Evolutionary conservation across 192 early-diverging fungal genomes (phyloP), one percentile per base, ranked within the genome.

Genomic region (Helicostylum pulchrum): DNA sequence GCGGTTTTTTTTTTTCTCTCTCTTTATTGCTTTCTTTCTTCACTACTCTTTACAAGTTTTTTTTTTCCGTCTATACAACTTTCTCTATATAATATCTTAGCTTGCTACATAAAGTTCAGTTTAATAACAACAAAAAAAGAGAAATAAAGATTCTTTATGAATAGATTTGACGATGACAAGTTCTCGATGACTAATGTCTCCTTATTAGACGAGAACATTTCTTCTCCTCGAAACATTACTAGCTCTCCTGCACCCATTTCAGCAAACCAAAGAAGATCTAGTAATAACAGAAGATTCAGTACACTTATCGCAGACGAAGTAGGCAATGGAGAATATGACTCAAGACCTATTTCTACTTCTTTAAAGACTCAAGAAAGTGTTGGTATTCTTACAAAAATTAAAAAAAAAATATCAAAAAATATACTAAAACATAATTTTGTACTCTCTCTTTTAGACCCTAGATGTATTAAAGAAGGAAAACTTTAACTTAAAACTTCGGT

Each of bases 381-480:
- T 65, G 9, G 36, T 26, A 26, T 26, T 26, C 26, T 26, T 26
- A 26, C n/a, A n/a, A n/a, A n/a, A n/a, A n/a, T n/a, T n/a, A n/a
- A n/a, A 26, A 26, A 26, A 2, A 26, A 26, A 39, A 10, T 39
- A 39, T 39, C 6, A 39, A 26, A 26, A 26, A 26, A 26, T 26
- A 26, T 26, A 26, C 26, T 26, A 26, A 26, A 26, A 26, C 26
- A 26, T 26, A 26, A 26, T 26, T 26, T 26, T 26, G 26, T 26
- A 45, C 12, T 11, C 48, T 23, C 11, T 53, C 48, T 36, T 15
- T 26, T 71, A 85, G 81, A 68, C 72, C 3, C 78, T 86, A 66
- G 81, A 86, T 61, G 72, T 76, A 21, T 68, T 84, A 8, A 72
- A 80, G 21, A 82, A 86, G 53, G 79, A 84, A 9, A 80, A 75